These are phyloP conservation scores for Psilocybe tampanensis DNA, from an alignment of 768 basidiomycete species.

Conservation along the genomic window DNA sequence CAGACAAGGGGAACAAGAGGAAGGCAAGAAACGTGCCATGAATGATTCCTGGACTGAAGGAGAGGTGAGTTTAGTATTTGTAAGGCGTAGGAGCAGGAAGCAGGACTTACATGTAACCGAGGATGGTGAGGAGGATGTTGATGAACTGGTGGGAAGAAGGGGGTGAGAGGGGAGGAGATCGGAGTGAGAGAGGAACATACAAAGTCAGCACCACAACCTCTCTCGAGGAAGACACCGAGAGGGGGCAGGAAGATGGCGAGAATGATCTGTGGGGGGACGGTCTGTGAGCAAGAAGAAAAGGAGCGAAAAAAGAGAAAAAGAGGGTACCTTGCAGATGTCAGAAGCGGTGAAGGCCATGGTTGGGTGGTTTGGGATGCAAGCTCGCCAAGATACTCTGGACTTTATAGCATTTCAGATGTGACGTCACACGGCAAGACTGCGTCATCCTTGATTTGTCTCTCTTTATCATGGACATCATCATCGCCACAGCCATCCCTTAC, in stretches of 20 bases:
- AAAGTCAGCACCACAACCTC: slow-evolving; percentile 79
- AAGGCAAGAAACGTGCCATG: slow-evolving; percentile 46
- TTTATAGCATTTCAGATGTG: slow-evolving; percentile 2
- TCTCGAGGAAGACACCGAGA: slow-evolving; percentile 86
- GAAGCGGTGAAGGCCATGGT: slow-evolving; percentile 68
- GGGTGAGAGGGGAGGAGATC: neutral
- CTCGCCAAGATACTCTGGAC: too few relatives aligned
- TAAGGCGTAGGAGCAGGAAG: neutral
- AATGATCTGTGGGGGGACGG: slow-evolving; percentile 44
- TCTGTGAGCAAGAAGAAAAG: slow-evolving; percentile 1
- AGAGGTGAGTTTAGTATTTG: slow-evolving; percentile 4
- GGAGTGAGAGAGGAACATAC: slow-evolving; percentile 42
- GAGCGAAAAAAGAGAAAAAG: slow-evolving; percentile 10
- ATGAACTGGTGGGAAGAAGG: slow-evolving; percentile 41
- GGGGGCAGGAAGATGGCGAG: slow-evolving; percentile 79
- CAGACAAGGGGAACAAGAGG: neutral
- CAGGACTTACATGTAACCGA: slow-evolving; percentile 73
- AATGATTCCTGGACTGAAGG: slow-evolving; percentile 71
- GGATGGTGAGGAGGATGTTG: slow-evolving; percentile 78
- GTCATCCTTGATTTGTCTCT: too few relatives aligned
- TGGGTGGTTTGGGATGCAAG: too few relatives aligned
- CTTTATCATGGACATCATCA: too few relatives aligned
- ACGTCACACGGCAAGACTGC: neutral
- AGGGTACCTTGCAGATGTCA: slow-evolving; percentile 75
- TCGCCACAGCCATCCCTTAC: neutral